A percentile compares a stretch with the other conserved stretches of the same genome.
Conservation (phyloP, 345 rosid genomes). For the Eucalyptus cladocalyx region DNA sequence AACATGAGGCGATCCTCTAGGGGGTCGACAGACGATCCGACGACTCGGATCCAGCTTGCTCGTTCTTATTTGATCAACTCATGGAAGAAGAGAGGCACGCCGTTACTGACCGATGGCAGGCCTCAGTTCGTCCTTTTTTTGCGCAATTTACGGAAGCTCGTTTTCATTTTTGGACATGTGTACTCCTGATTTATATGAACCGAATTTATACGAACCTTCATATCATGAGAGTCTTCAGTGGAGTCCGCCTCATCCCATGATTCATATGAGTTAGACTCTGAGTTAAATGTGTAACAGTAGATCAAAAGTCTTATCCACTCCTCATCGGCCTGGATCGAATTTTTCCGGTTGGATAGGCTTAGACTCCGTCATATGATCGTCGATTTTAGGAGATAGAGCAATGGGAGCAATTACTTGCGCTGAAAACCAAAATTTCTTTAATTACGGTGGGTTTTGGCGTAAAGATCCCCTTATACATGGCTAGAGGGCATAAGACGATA, state of each 20-base stretch:
- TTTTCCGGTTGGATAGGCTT: neutral
- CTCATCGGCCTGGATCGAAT: neutral
- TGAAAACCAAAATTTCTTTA: neutral
- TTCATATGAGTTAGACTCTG: neutral
- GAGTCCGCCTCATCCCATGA: neutral
- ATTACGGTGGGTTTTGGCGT: neutral
- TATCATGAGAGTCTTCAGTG: neutral
- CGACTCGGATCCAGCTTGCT: neutral
- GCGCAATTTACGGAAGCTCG: neutral
- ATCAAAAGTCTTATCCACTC: neutral
- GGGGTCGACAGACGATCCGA: neutral
- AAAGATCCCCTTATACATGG: neutral
- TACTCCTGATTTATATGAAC: neutral
- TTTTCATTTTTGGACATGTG: neutral
- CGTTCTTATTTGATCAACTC: neutral
- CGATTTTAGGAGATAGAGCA: neutral
- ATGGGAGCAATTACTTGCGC: neutral
- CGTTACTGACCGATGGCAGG: neutral
- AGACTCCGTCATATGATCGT: neutral
- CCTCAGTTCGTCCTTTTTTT: neutral
- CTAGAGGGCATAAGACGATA: neutral
- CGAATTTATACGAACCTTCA: neutral
- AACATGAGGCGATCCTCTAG: neutral
- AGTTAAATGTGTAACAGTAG: neutral
- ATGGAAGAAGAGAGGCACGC: neutral